Conservation (phyloP, 2,329 filamentous ascomycete genomes). For the Xenosphaeropsis pyriputrescens region DNA sequence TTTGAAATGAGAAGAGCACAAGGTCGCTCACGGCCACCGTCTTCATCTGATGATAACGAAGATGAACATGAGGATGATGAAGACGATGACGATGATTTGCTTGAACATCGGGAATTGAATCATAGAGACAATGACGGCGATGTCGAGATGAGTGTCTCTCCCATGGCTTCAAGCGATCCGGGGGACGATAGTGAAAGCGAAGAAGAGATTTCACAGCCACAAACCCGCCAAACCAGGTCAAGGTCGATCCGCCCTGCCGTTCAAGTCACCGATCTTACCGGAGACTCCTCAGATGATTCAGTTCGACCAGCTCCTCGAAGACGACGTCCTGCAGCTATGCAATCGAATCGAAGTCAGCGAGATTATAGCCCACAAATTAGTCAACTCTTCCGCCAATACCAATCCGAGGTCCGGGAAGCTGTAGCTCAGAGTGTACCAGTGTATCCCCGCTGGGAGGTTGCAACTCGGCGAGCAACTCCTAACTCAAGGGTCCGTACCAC, state of each 20-base stretch:
- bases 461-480: neutral
- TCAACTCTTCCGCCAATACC: conserved; percentile 16
- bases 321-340: conserved; percentile 3
- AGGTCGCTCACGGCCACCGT: neutral
- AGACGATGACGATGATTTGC: conserved; percentile 6
- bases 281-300: conserved; percentile 12
- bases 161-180: conserved; percentile 4
- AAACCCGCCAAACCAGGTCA: neutral
- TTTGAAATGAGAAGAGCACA: conserved; percentile 2
- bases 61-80: conserved; percentile 11
- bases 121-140: conserved; percentile 18
- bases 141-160: conserved; percentile 18
- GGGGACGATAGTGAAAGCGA: conserved; percentile 13
- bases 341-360: conserved; percentile 3
- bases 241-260: too few species aligned
- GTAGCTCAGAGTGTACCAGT: conserved; percentile 1
- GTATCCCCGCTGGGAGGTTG: neutral
- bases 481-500: conserved; percentile 1
- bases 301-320: conserved; percentile 10
- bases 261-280: conserved; percentile 10
- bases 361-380: conserved; percentile 17
- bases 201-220: conserved; percentile 15
- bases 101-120: conserved; percentile 9
- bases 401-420: conserved; percentile 3
- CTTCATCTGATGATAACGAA: conserved; percentile 4